Conservation (phyloP, 78 protist species). For the Chrysochromulina parva region DNA sequence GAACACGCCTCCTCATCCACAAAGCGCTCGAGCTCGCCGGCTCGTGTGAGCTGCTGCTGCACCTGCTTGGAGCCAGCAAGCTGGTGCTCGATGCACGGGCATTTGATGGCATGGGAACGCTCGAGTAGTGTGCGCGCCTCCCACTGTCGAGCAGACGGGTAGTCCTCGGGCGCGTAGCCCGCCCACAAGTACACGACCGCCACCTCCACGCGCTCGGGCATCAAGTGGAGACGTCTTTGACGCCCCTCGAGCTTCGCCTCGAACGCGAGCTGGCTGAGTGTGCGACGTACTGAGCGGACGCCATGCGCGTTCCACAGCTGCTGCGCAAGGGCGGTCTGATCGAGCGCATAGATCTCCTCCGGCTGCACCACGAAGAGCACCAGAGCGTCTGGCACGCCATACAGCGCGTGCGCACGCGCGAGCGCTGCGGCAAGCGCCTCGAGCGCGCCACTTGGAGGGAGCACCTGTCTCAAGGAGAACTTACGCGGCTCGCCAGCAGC, state of each 20-base stretch:
- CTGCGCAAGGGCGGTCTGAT: slow-evolving; percentile 67
- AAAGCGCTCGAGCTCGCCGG: slow-evolving; percentile 60
- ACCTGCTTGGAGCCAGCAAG: slow-evolving; percentile 88
- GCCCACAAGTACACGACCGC: slow-evolving; percentile 82
- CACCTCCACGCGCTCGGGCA: neutral
- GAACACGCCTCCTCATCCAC: neutral
- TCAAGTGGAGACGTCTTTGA: neutral
- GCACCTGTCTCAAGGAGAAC: neutral
- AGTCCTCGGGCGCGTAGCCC: slow-evolving; percentile 89
- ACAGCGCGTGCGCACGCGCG: slow-evolving; percentile 37
- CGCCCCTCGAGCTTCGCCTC: neutral
- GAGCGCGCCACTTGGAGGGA: slow-evolving; percentile 54
- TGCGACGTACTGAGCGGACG: neutral
- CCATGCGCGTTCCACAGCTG: slow-evolving; percentile 16
- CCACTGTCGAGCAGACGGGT: slow-evolving; percentile 78
- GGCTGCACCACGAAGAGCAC: slow-evolving; percentile 72
- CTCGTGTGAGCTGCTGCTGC: slow-evolving; percentile 79
- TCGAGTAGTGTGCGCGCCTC: slow-evolving; percentile 76
- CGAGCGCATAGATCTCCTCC: slow-evolving; percentile 70
- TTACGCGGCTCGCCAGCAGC: neutral
- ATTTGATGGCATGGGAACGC: slow-evolving; percentile 75
- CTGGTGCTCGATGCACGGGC: slow-evolving; percentile 82
- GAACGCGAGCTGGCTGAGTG: neutral
- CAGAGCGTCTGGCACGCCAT: neutral
- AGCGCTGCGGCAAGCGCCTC: slow-evolving; percentile 38